Evolutionary conservation across 345 rosid species (phyloP).

Genomic region (Salix purpurea): DNA sequence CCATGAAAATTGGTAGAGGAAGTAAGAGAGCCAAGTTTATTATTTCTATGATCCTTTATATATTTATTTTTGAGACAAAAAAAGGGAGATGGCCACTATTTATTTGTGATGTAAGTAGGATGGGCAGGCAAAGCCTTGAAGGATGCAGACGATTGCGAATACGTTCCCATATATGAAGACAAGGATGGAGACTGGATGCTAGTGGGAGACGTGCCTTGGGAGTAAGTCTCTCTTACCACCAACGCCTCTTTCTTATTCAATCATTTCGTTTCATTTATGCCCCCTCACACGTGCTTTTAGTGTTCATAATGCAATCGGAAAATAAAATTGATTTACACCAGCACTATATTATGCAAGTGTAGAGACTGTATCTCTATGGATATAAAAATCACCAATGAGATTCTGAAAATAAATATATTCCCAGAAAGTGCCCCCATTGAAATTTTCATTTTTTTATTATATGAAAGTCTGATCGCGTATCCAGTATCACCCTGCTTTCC

Average conservation of each 20-base stretch:
- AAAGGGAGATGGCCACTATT: background rate
- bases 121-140: constrained; percentile 26
- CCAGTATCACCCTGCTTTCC: no score
- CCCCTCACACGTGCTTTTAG: background rate
- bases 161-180: constrained; percentile 31
- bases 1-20: background rate
- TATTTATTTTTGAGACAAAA: background rate
- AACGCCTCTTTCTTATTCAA: no score
- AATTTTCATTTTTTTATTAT: no score
- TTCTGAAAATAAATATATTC: no score
- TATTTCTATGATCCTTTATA: background rate
- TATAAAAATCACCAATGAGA: no score
- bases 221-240: constrained; percentile 12
- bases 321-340: no score
- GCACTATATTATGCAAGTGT: no score
- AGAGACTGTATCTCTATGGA: no score
- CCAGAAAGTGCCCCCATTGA: no score
- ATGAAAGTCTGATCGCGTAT: no score
- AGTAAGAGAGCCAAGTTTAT: background rate
- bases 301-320: background rate
- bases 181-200: constrained; percentile 36
- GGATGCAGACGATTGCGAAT: constrained; percentile 22
- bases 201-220: constrained; percentile 32
- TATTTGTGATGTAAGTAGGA: background rate
- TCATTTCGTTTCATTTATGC: background rate